Conservation (phyloP, 2,329 filamentous ascomycete genomes). For the Pleurostoma richardsiae region DNA sequence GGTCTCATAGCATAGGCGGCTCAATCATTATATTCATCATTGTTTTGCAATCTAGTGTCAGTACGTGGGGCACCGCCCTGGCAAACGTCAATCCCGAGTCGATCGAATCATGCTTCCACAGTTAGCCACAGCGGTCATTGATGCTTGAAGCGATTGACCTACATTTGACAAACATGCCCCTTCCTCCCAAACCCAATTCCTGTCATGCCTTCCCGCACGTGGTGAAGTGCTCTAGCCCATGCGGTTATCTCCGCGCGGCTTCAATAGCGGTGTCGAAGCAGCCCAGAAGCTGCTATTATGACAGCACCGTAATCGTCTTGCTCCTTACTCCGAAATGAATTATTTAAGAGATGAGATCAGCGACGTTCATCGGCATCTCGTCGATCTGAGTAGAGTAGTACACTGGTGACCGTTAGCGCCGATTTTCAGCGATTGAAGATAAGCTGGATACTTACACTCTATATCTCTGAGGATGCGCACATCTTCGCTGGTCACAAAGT, state of each 20-base stretch:
- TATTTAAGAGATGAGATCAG: constrained; percentile 62
- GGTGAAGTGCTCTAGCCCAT: not conserved
- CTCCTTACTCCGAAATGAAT: not conserved
- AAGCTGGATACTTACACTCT: constrained; percentile 53
- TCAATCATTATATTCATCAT: too few species aligned
- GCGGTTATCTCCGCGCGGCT: not conserved
- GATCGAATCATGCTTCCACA: too few species aligned
- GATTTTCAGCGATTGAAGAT: not conserved
- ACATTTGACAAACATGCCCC: constrained; percentile 3
- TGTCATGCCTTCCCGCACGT: not conserved
- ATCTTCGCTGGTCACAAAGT: constrained; percentile 99
- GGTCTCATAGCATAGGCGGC: too few species aligned
- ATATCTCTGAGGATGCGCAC: constrained; percentile 99
- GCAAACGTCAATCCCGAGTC: too few species aligned
- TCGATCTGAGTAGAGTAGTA: constrained; percentile 99
- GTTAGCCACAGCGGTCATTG: too few species aligned
- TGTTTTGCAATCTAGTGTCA: too few species aligned
- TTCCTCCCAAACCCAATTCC: constrained; percentile 9
- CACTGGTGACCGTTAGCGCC: constrained; percentile 16
- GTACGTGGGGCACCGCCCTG: too few species aligned
- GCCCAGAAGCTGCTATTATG: not conserved
- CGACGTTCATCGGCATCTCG: constrained; percentile 98
- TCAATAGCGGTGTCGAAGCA: not conserved
- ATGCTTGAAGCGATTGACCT: too few species aligned
- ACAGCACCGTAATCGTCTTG: not conserved